These are phyloP conservation scores for Yamadazyma dushanensis DNA, from an alignment of 1,139 yeast species.

Conservation along the genomic window DNA sequence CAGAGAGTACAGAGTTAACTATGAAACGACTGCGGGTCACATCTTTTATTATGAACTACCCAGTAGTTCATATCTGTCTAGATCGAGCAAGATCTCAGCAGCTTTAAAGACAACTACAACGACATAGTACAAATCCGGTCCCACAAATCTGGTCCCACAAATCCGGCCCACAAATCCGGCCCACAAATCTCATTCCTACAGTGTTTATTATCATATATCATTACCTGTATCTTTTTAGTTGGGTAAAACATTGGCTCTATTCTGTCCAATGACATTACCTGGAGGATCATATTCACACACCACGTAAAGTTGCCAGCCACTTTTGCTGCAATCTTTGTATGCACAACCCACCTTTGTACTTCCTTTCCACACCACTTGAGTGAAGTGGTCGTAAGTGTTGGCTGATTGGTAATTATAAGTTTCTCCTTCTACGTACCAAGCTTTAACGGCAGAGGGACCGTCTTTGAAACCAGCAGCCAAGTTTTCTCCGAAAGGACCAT, in stretches of 20 bases:
- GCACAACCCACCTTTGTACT: slow-evolving; percentile 78
- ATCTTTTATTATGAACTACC: too few relatives aligned
- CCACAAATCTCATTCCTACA: background rate
- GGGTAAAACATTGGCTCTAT: slow-evolving; percentile 48
- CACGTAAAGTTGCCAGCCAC: slow-evolving; percentile 50
- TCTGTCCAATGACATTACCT: slow-evolving; percentile 52
- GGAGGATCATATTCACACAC: slow-evolving; percentile 55
- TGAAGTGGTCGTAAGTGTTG: slow-evolving; percentile 65
- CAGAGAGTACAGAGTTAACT: too few relatives aligned
- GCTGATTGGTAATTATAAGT: slow-evolving; percentile 51
- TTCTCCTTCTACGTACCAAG: slow-evolving; percentile 79
- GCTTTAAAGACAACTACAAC: too few relatives aligned
- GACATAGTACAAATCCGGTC: too few relatives aligned
- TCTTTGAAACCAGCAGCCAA: slow-evolving; percentile 70
- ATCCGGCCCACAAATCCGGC: too few relatives aligned
- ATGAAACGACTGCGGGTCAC: too few relatives aligned
- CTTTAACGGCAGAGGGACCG: slow-evolving; percentile 60
- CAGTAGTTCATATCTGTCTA: too few relatives aligned
- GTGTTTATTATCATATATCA: background rate
- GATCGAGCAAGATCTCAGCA: too few relatives aligned
- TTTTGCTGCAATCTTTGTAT: slow-evolving; percentile 47
- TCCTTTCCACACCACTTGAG: slow-evolving; percentile 81
- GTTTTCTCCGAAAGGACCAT: slow-evolving; percentile 84
- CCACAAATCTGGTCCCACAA: too few relatives aligned
- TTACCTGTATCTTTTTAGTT: background rate